Evolutionary conservation across 2,329 filamentous ascomycete species (phyloP).

Genomic region (Beauveria asiatica): DNA sequence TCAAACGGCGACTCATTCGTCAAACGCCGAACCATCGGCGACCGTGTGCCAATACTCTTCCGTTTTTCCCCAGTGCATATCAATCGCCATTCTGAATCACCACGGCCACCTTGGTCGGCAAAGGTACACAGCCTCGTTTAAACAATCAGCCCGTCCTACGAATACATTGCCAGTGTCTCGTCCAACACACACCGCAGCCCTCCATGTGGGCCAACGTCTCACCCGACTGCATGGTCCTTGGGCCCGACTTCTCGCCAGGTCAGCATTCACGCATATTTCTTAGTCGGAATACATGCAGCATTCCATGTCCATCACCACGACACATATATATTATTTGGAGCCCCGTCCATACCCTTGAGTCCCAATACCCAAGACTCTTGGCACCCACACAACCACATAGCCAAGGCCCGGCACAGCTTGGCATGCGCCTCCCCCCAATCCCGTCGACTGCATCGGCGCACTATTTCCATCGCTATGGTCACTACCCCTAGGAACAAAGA

Average conservation of each 20-base stretch:
- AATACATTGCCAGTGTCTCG: neutral
- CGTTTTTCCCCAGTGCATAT: too few species aligned
- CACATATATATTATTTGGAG: neutral
- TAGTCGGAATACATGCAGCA: neutral
- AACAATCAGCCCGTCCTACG: neutral
- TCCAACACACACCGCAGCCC: neutral
- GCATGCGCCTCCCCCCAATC: neutral
- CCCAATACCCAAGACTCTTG: neutral
- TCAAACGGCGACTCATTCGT: too few species aligned
- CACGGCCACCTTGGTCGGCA: too few species aligned
- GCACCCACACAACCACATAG: neutral
- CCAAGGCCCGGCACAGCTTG: neutral
- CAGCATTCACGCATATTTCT: conserved; percentile 1
- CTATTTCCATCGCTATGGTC: neutral
- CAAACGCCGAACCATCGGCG: too few species aligned
- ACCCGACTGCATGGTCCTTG: neutral
- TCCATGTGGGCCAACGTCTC: neutral
- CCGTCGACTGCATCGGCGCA: neutral
- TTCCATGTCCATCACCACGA: neutral
- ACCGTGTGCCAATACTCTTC: too few species aligned
- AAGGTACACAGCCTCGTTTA: too few species aligned
- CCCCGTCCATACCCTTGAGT: neutral
- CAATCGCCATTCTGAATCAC: too few species aligned
- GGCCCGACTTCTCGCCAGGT: neutral
- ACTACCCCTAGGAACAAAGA: too few species aligned